Conservation (phyloP, 768 basidiomycete species). For the Nidularia sp. region DNA sequence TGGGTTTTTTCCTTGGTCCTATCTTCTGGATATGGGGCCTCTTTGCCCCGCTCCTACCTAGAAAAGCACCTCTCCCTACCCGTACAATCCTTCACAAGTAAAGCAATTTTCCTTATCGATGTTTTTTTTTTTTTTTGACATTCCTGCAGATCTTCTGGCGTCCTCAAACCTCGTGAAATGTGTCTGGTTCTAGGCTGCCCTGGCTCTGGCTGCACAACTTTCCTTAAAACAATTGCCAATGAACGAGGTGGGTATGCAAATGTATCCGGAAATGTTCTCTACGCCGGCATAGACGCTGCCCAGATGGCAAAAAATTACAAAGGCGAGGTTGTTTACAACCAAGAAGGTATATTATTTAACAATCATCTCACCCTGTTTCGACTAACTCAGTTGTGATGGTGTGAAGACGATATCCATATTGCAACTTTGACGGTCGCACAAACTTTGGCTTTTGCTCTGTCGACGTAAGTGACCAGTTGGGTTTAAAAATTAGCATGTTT, state of each 20-base stretch:
- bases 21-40: constrained; percentile 42
- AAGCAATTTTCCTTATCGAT: constrained; percentile 3
- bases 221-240: constrained; percentile 82
- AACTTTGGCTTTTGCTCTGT: constrained; percentile 68
- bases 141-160: constrained; percentile 50
- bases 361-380: too few species aligned
- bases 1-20: constrained; percentile 51
- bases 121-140: background rate
- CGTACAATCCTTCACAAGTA: constrained; percentile 61
- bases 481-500: constrained; percentile 2
- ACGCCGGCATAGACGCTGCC: constrained; percentile 71
- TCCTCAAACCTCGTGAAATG: constrained; percentile 81
- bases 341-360: constrained; percentile 46
- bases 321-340: constrained; percentile 78
- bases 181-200: constrained; percentile 82
- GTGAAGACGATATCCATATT: constrained; percentile 73
- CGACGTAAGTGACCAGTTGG: constrained; percentile 34
- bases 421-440: constrained; percentile 79
- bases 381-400: too few species aligned
- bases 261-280: constrained; percentile 71
- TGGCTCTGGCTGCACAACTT: constrained; percentile 81
- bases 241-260: constrained; percentile 59
- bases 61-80: constrained; percentile 30
- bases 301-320: constrained; percentile 77
- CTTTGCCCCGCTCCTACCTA: constrained; percentile 33